Percentiles rank a stretch among this genome's conserved stretches.
These are phyloP conservation scores for Phellinidium pouzarii DNA, from an alignment of 1,284 basidiomycete species.

Conservation along the genomic window DNA sequence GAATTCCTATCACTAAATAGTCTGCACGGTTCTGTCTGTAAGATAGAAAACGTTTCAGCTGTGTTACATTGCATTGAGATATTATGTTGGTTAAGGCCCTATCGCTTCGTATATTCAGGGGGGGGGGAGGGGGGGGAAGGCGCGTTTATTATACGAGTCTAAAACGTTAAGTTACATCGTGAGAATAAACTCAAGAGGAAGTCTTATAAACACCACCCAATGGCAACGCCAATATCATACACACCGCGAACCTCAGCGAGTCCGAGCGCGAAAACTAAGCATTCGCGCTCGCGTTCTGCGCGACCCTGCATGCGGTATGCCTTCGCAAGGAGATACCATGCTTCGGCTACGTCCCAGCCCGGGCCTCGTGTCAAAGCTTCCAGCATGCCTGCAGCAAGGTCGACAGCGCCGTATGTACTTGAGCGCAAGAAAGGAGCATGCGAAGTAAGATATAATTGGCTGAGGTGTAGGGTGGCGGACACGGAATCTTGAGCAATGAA, in stretches of 20 bases:
- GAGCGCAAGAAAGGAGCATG: slow-evolving; percentile 13
- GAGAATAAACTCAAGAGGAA: background rate
- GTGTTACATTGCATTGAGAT: too few relatives aligned
- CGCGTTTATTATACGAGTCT: background rate
- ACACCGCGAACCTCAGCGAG: slow-evolving; percentile 66
- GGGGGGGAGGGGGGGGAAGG: too few relatives aligned
- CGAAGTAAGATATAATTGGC: slow-evolving; percentile 61
- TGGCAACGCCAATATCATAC: slow-evolving; percentile 52
- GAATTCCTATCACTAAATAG: too few relatives aligned
- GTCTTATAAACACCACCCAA: slow-evolving; percentile 63
- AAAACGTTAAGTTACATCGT: background rate
- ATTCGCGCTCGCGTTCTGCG: slow-evolving; percentile 67
- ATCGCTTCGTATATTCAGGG: background rate
- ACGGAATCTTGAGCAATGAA: slow-evolving; percentile 75
- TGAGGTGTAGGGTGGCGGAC: slow-evolving; percentile 69
- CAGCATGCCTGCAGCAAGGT: slow-evolving; percentile 67
- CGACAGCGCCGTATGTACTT: slow-evolving; percentile 31
- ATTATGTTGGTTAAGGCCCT: too few relatives aligned
- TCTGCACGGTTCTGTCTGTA: too few relatives aligned
- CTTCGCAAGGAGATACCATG: slow-evolving; percentile 84
- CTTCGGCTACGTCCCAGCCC: slow-evolving; percentile 88
- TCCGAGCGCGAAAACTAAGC: slow-evolving; percentile 64
- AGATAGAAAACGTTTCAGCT: too few relatives aligned
- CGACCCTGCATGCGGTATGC: slow-evolving; percentile 72
- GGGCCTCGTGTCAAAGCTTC: slow-evolving; percentile 52